A percentile compares a stretch with the other conserved stretches of the same genome.
phyloP scores from a whole-genome alignment of 495 filamentous ascomycete genomes.

The Cercophora sp. region DNA sequence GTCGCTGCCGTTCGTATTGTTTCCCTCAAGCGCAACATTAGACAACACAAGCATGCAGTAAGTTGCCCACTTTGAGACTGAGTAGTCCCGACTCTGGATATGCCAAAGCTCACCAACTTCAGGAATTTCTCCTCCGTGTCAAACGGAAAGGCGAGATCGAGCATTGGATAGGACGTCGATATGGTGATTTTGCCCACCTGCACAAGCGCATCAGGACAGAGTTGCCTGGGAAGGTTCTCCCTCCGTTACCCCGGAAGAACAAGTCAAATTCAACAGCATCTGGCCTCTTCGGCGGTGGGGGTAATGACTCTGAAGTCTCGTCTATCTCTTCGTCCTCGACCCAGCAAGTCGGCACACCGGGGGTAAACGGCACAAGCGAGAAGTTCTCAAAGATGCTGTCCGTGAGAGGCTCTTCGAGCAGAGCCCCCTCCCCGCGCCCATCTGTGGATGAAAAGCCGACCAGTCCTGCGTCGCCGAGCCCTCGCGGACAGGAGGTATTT shows the following conservation, averaged over 20 bases:
- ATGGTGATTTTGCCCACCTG: constrained; percentile 79
- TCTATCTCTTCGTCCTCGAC: constrained; percentile 79
- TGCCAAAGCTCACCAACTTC: constrained; percentile 19
- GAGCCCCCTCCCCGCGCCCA: constrained; percentile 32
- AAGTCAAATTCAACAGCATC: constrained; percentile 64
- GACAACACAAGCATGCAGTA: constrained; percentile 91
- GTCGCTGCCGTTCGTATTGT: constrained; percentile 83
- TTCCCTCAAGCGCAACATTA: constrained; percentile 76
- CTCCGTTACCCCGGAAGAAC: constrained; percentile 85
- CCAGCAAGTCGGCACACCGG: constrained; percentile 23
- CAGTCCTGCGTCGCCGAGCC: constrained; percentile 20
- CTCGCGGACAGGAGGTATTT: constrained; percentile 21
- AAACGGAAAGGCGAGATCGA: constrained; percentile 67
- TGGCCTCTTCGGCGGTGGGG: constrained; percentile 46
- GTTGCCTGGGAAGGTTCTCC: constrained; percentile 85
- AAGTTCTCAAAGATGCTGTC: constrained; percentile 39
- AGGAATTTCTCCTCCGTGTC: constrained; percentile 89
- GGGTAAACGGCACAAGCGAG: constrained; percentile 15
- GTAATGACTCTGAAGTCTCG: constrained; percentile 65
- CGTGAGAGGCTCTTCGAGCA: constrained; percentile 37
- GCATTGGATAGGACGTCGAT: constrained; percentile 75
- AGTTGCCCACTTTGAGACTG: constrained; percentile 22
- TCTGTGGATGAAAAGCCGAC: constrained; percentile 31
- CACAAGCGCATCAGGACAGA: constrained; percentile 77
- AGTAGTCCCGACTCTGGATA: not conserved